Base-by-base conservation (phyloP, 2,329 filamentous ascomycete genomes). In the Hypoxylon sp. region DNA sequence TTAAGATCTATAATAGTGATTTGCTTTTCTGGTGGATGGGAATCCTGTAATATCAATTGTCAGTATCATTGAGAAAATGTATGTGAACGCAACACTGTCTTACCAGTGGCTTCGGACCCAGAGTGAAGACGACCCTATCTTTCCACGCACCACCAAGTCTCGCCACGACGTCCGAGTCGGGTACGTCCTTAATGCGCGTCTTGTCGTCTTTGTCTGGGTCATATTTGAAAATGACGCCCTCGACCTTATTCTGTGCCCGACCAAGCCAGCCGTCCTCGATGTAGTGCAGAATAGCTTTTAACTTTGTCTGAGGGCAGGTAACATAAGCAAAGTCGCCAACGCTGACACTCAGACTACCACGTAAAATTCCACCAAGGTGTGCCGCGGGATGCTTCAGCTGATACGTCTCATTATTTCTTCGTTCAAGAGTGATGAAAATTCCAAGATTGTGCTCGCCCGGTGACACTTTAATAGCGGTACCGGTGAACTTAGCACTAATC, bases 401-500 rank as follows among this genome's bases (percentile, higher is more conserved):
- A 80, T 99, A 99, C 68, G 94, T 92, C 82, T 99, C 96, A 76
- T 95, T 88, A 73, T 91, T 89, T 58, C 92, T 87, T 70, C 90
- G 91, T 75, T 93, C 89, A 25, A 98, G 82, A 9, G 89, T 94
- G 79, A 99, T 91, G 81, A 98, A 99, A 74, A 99, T 98, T 71
- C 96, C 96, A 72, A 97, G 85, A 79, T 99, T 99, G 82, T 97
- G 93, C 77, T 94, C 90, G 69, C 96, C 96, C 0, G 96, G 93
- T 21, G 91, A 90, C 38, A 99, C 95, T 77, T 94, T 93, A 79
- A 99, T 87, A 74, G 93, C 95, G 17, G 96, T 98, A 63, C 96
- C 96, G 0, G 96, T 98, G 81, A 99, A 99, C 80, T 98, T 98
- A 76, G 96, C 96, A 73, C 92, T 95, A 75, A 99, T 90, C 82